Evolutionary conservation across 805 yeast genomes (phyloP), one percentile per base, ranked within the genome.

Genomic region (Hanseniaspora occidentalis): DNA sequence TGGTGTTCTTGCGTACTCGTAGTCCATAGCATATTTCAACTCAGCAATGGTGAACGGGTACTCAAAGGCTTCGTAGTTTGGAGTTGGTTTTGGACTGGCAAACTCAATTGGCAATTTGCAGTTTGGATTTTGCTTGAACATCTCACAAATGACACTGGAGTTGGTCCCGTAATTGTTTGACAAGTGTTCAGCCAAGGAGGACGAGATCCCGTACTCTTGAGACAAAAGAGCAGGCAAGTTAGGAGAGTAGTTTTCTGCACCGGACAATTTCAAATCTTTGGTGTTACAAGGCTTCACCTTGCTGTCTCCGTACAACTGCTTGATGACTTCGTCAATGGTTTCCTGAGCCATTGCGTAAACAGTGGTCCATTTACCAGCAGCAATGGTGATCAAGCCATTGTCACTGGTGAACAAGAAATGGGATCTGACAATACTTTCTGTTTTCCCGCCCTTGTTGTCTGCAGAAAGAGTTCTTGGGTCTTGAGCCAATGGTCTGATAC

Each of bases 331-430:
- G 60, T 84, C 79, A 36, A 88, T 78, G 35, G 95, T 84, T 66
- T 89, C 95, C 65, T 88, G 79, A 18, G 96, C 95, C 96, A 88
- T 88, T 67, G 85, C 94, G 67, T 96, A 75, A 69, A 88, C 89
- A 27, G 97, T 88, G 40, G 97, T 88, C 97, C 97, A 88, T 66
- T 88, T 88, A 60, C 97, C 97, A 54, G 96, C 97, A 16, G 94
- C 79, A 49, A 88, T 82, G 31, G 97, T 88, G 31, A 88, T 69
- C 50, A 88, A 71, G 20, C 89, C 92, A 42, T 81, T 70, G 43
- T 70, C 76, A 25, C 94, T 73, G 23, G 75, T 69, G 53, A 80
- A 72, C 41, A 88, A 71, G 52, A 88, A 69, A 62, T 88, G 97
- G 50, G 84, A 81, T 66, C 97, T 79, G 35, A 88, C 97, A 48